Conservation (phyloP, 2,329 filamentous ascomycete species). For the Diplodia seriata region DNA sequence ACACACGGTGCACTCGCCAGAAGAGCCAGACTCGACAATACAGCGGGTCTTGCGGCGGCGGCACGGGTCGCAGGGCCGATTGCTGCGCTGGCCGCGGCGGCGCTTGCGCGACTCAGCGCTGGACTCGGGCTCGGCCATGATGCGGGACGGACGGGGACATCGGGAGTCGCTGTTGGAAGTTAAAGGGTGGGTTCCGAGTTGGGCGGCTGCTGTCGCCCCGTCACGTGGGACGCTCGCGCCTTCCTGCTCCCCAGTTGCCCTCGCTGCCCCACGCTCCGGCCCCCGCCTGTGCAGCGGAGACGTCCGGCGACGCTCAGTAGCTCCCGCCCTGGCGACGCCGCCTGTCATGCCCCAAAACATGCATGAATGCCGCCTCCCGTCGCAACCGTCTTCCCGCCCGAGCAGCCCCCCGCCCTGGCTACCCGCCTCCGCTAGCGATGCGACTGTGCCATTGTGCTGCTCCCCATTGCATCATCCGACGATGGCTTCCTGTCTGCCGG, state of each 20-base stretch:
- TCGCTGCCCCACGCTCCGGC: slow-evolving; percentile 1
- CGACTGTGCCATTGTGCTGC: slow-evolving; percentile 14
- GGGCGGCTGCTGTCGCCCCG: not conserved
- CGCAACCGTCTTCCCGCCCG: slow-evolving; percentile 8
- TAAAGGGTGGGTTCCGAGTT: slow-evolving; percentile 1
- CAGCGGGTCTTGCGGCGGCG: slow-evolving; percentile 34
- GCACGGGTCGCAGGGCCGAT: slow-evolving; percentile 34
- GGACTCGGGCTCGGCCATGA: slow-evolving; percentile 26
- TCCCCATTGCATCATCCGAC: slow-evolving; percentile 11
- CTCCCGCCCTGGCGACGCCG: not conserved
- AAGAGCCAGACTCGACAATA: slow-evolving; percentile 26
- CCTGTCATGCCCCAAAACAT: not conserved
- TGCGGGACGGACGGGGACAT: slow-evolving; percentile 1
- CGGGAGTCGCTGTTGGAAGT: not conserved
- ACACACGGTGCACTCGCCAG: slow-evolving; percentile 31
- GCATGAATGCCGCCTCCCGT: slow-evolving; percentile 12
- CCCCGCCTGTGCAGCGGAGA: slow-evolving; percentile 7
- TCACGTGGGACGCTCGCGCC: slow-evolving; percentile 24
- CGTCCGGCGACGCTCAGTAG: slow-evolving; percentile 9
- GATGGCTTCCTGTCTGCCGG: not conserved
- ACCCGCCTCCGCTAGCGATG: not conserved
- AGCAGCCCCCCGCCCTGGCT: not conserved
- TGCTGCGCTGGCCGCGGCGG: slow-evolving; percentile 25
- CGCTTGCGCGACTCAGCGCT: slow-evolving; percentile 23
- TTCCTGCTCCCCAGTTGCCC: not conserved